These are phyloP conservation scores for Phytophthora pistaciae DNA, from an alignment of 352 stramenopile species.

Conservation along the genomic window DNA sequence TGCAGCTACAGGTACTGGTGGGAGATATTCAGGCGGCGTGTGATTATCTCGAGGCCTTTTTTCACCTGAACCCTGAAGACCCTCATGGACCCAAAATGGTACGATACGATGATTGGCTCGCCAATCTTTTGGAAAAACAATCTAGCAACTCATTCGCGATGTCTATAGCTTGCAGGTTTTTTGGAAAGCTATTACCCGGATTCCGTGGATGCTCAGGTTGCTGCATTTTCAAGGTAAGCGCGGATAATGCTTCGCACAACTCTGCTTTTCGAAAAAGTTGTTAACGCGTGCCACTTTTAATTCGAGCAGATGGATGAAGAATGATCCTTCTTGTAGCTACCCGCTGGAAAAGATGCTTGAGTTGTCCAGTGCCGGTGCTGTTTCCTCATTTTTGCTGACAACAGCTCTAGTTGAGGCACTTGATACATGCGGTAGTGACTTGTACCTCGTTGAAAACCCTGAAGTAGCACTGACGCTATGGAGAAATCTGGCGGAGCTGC, in stretches of 20 bases:
- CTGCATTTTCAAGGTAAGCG: constrained; percentile 42
- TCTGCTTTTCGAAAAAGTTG: not conserved
- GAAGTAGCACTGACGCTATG: constrained; percentile 48
- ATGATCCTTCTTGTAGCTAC: constrained; percentile 54
- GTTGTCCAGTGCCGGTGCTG: constrained; percentile 43
- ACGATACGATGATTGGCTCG: constrained; percentile 16
- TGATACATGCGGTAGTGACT: constrained; percentile 65
- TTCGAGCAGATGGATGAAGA: constrained; percentile 59
- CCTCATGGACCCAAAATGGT: constrained; percentile 80
- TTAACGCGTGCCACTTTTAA: constrained; percentile 10
- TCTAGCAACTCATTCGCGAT: constrained; percentile 16
- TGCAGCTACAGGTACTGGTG: constrained; percentile 72
- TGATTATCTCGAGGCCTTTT: constrained; percentile 81
- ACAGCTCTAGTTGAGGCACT: constrained; percentile 52
- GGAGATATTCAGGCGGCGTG: constrained; percentile 68
- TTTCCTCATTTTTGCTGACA: constrained; percentile 49
- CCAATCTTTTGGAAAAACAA: not conserved
- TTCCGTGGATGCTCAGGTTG: constrained; percentile 50
- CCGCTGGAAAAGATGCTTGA: constrained; percentile 66
- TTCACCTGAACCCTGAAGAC: constrained; percentile 60
- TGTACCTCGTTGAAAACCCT: constrained; percentile 55
- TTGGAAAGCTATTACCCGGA: constrained; percentile 60
- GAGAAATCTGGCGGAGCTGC: constrained; percentile 59
- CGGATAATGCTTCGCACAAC: not conserved
- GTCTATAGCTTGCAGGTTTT: constrained; percentile 43